Base-by-base conservation (phyloP, 2,329 filamentous ascomycete species). In the Paraconiothyrium brasiliense region DNA sequence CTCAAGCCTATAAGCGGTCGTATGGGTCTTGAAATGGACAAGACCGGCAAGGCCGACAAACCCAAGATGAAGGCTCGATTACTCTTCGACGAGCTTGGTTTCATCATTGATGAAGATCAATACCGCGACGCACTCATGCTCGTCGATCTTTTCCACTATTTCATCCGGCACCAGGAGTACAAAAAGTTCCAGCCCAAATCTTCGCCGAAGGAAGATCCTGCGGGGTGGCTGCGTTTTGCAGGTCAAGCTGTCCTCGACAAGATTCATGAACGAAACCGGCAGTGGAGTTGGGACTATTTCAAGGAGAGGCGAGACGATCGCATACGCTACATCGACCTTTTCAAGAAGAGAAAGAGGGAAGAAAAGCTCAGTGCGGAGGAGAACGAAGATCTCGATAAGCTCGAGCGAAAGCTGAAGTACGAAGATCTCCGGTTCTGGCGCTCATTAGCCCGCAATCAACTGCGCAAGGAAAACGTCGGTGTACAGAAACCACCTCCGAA, bases 41-140 rank as follows among this genome's bases (percentile, higher is more conserved):
- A 99, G 80, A 94, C 92, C 1, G 93, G 92, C 30, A 91, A 92
- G 68, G 80, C 87, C 32, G 89, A 92, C 60, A 85, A 87, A 16
- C 92, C 95, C 2, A 95, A 94, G 73, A 90, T 95, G 82, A 98
- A 97, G 79, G 92, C 94, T 32, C 92, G 91, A 43, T 81, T 99
- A 20, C 82, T 98, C 1, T 99, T 99, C 71, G 94, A 99, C 74
- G 96, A 99, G 75, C 94, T 99, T 61, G 95, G 96, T 54, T 90
- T 99, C 66, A 92, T 98, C n/a, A 86, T 99, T 35, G 96, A 99
- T 69, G 94, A 99, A 67, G 89, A 97, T 67, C 95, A 99, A 77
- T 99, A 99, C 76, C 91, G 96, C 34, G 95, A 99, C 80, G 93
- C 91, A 5, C 82, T 99, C 61, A 99, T 99, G 95, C 92, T 99